phyloP scores from a whole-genome alignment of 2,329 filamentous ascomycete species.

The Talaromyces sp. region DNA sequence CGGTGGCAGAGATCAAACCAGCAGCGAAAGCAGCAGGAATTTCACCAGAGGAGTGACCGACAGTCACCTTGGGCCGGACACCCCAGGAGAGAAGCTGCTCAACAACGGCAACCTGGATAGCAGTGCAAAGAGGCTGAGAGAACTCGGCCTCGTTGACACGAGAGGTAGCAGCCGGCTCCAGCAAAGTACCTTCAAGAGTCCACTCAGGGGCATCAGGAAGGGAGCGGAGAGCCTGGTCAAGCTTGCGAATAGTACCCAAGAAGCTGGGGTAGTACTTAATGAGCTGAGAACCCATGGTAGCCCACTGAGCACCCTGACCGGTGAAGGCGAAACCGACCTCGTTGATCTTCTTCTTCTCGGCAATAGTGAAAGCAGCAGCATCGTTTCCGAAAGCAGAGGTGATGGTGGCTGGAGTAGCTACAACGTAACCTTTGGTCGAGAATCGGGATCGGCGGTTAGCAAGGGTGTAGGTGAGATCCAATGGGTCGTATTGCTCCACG shows the following conservation, averaged over 20 bases:
- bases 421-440: background rate
- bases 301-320: constrained; percentile 33
- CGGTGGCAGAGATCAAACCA: constrained; percentile 27
- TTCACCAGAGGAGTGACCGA: constrained; percentile 51
- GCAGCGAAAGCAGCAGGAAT: constrained; percentile 50
- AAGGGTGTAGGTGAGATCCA: constrained; percentile 11
- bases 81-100: constrained; percentile 45
- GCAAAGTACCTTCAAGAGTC: background rate
- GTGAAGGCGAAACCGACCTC: constrained; percentile 27
- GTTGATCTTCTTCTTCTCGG: constrained; percentile 1
- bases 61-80: constrained; percentile 39
- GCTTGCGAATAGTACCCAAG: constrained; percentile 13
- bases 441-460: constrained; percentile 9
- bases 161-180: background rate
- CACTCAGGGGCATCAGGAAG: constrained; percentile 2
- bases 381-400: background rate
- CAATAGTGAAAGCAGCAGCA: constrained; percentile 6
- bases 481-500: background rate
- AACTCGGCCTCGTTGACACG: constrained; percentile 10
- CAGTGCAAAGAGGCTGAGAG: constrained; percentile 32
- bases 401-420: background rate
- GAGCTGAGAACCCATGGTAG: constrained; percentile 27
- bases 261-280: constrained; percentile 19
- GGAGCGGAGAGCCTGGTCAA: constrained; percentile 17
- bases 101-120: constrained; percentile 48